Conservation (phyloP, 306 rosid genomes). For the Quercus robur region DNA sequence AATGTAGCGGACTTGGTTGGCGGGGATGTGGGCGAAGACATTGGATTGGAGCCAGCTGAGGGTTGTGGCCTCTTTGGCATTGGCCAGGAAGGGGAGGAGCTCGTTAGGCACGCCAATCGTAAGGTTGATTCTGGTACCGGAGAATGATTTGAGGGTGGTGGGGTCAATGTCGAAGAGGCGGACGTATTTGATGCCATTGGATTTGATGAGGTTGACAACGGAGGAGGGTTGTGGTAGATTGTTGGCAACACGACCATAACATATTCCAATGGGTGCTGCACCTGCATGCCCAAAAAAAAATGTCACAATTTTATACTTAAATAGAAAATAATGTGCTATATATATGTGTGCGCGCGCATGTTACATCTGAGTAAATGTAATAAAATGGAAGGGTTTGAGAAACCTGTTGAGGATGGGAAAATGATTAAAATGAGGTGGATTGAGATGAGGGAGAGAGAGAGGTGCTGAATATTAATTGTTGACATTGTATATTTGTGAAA, state of each 20-base stretch:
- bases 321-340: neutral
- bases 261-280: slow-evolving; percentile 19
- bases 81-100: slow-evolving; percentile 31
- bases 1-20: slow-evolving; percentile 23
- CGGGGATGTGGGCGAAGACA: slow-evolving; percentile 5
- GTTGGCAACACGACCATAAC: slow-evolving; percentile 28
- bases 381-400: neutral
- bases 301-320: neutral
- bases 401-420: neutral
- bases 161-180: slow-evolving; percentile 25
- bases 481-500: neutral
- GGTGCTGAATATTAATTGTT: neutral
- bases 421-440: neutral
- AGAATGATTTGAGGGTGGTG: slow-evolving; percentile 17
- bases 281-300: neutral
- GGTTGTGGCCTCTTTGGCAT: neutral
- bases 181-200: slow-evolving; percentile 15
- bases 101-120: slow-evolving; percentile 31
- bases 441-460: neutral
- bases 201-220: slow-evolving; percentile 6
- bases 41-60: slow-evolving; percentile 28
- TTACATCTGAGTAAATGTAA: neutral
- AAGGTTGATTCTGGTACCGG: slow-evolving; percentile 15
- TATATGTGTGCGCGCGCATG: rapidly evolving
- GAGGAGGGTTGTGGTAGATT: slow-evolving; percentile 15